These are phyloP conservation scores for Fusarium sp. DNA, from an alignment of 2,329 filamentous ascomycete genomes.

Conservation along the genomic window DNA sequence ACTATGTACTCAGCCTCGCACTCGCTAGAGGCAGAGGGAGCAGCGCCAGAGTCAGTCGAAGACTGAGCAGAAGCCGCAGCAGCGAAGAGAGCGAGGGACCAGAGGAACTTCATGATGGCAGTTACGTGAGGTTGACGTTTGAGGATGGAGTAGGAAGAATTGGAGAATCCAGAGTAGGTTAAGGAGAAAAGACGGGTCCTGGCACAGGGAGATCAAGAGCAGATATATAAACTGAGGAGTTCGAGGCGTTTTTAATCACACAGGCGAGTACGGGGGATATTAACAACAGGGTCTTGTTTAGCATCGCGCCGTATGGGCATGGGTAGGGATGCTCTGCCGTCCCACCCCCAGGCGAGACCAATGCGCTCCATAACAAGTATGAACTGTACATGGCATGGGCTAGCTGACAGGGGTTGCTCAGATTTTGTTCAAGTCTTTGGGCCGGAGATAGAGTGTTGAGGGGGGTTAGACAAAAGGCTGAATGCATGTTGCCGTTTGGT, in stretches of 20 bases:
- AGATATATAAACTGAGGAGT: conserved; percentile 1
- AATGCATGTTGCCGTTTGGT: conserved; percentile 10
- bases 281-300: conserved; percentile 26
- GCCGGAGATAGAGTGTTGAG: not conserved
- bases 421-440: not conserved
- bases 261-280: conserved; percentile 34
- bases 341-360: conserved; percentile 19
- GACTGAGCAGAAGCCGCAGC: conserved; percentile 48
- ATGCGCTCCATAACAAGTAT: conserved; percentile 12
- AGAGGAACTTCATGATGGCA: conserved; percentile 58
- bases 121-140: conserved; percentile 7
- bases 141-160: not conserved
- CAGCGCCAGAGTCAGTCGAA: conserved; percentile 39
- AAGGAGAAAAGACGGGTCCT: not conserved
- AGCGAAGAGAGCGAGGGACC: conserved; percentile 53
- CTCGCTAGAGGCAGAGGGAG: conserved; percentile 43
- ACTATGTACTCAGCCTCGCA: conserved; percentile 61
- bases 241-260: conserved; percentile 33
- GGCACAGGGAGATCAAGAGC: conserved; percentile 2
- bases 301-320: conserved; percentile 16
- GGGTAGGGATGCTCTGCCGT: conserved; percentile 21
- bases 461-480: not conserved
- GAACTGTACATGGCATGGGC: not conserved
- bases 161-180: not conserved
- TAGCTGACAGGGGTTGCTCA: not conserved